Conservation (phyloP, 2,329 filamentous ascomycete species). For the Pestalotiopsis sp. region DNA sequence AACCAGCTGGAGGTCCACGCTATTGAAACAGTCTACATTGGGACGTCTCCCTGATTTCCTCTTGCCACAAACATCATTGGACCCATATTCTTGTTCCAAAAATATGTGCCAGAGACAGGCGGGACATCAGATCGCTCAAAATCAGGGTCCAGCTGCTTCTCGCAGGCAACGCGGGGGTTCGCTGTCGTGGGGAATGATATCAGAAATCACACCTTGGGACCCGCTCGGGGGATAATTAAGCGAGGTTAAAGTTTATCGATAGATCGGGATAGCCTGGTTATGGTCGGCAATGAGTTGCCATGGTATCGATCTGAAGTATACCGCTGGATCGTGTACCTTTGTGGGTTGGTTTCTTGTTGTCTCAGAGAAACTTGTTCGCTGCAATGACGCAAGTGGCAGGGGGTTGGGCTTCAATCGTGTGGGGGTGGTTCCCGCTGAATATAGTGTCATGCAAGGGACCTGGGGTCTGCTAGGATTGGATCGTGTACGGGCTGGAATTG, state of each 20-base stretch:
- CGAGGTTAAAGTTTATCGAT: not conserved
- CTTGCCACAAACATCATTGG: not conserved
- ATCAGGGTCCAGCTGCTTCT: not conserved
- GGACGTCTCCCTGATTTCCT: not conserved
- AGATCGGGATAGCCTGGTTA: not conserved
- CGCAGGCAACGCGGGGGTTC: not conserved
- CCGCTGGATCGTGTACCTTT: not conserved
- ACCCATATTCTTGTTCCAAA: not conserved
- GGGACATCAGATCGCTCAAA: not conserved
- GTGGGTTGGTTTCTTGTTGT: not conserved
- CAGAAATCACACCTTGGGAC: slow-evolving; percentile 4
- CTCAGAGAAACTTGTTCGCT: not conserved
- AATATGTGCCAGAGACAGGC: not conserved
- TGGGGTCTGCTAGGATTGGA: not conserved
- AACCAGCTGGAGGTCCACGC: not conserved
- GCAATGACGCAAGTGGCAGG: not conserved
- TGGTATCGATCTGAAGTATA: not conserved
- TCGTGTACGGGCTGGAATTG: not conserved
- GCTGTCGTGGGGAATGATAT: slow-evolving; percentile 2
- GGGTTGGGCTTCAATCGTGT: not conserved
- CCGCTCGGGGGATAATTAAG: not conserved
- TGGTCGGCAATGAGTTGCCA: not conserved
- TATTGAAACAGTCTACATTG: not conserved
- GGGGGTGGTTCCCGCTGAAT: not conserved
- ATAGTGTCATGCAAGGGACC: not conserved